Evolutionary conservation across 257 asterid genomes (phyloP).

Genomic region (Solanum rostratum): DNA sequence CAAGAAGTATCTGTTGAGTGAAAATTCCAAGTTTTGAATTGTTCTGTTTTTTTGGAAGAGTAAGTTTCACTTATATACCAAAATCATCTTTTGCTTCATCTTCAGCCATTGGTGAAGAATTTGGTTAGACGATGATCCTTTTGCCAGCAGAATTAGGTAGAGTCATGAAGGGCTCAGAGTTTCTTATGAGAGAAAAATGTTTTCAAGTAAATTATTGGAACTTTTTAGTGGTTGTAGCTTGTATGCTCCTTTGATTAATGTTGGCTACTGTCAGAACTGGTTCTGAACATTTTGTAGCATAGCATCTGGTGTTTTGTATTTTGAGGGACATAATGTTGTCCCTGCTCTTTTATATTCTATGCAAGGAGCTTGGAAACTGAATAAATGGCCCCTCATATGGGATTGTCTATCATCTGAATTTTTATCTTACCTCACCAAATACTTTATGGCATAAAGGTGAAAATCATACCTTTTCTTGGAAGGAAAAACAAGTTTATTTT

Average conservation of each 20-base stretch:
- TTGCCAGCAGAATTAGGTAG: not conserved
- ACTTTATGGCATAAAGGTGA: not conserved
- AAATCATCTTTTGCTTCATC: not conserved
- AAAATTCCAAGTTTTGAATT: constrained; percentile 32
- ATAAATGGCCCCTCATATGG: not conserved
- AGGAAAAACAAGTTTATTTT: not conserved
- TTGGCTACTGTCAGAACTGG: not conserved
- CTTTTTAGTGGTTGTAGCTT: not conserved
- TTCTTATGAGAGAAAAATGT: not conserved
- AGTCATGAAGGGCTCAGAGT: not conserved
- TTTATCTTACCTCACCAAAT: not conserved
- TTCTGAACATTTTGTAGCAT: not conserved
- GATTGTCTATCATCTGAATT: not conserved
- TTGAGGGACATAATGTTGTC: not conserved
- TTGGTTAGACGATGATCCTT: not conserved
- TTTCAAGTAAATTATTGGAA: not conserved
- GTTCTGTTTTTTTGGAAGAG: constrained; percentile 11
- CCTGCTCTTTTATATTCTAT: not conserved
- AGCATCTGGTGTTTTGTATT: not conserved
- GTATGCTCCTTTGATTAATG: not conserved
- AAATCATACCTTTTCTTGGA: not conserved
- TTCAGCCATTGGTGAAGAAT: not conserved
- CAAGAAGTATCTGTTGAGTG: constrained; percentile 47
- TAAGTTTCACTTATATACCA: constrained; percentile 12
- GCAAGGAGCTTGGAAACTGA: not conserved